Evolutionary conservation across 106 monocot genomes (phyloP), one percentile per base, ranked within the genome.

Genomic region (Phalaenopsis aphrodite): DNA sequence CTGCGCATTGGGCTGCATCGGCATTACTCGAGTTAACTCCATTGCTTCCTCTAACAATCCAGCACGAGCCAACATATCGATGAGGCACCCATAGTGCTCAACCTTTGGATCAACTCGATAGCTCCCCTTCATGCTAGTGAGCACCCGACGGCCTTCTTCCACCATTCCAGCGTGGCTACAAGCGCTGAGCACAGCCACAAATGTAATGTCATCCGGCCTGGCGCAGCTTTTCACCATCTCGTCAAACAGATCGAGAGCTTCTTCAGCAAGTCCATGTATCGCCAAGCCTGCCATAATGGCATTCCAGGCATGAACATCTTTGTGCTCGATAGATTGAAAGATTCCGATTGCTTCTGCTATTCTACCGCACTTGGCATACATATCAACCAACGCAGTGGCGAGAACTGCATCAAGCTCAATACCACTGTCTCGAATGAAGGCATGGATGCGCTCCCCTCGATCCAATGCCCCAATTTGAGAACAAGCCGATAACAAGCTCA

Each of bases 91-190:
- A 39, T 78, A 90, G 37, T 90, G 90, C 81, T 90, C 90, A 72
- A 87, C 30, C 67, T 58, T 79, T 2, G 89, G 89, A 3, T 49
- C 75, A 14, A 92, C 73, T 64, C 80, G 56, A 61, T 86, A 86
- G 6, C 38, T 39, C 36, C 41, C 39, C 17, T 80, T 12, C 89
- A 92, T 89, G 41, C 81, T 41, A 5, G 82, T 64, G 24, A 92
- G 87, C 5, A 87, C 39, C 67, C 68, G 37, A 8, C 84, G 82
- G 41, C 88, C 89, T 79, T 89, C 77, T 10, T 17, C 21, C 46
- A 92, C 84, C 30, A 92, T 84, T 71, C 89, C 82, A 38, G 85
- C 84, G 36, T 87, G 89, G 81, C 92, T 86, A 55, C 92, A 92
- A 72, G 89, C 89, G 76, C 85, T 80, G 36, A 92, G 85, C 45